A percentile compares a stretch with the other conserved stretches of the same genome.
Conservation (phyloP, 495 filamentous ascomycete genomes). For the Cudoniella acicularis region DNA sequence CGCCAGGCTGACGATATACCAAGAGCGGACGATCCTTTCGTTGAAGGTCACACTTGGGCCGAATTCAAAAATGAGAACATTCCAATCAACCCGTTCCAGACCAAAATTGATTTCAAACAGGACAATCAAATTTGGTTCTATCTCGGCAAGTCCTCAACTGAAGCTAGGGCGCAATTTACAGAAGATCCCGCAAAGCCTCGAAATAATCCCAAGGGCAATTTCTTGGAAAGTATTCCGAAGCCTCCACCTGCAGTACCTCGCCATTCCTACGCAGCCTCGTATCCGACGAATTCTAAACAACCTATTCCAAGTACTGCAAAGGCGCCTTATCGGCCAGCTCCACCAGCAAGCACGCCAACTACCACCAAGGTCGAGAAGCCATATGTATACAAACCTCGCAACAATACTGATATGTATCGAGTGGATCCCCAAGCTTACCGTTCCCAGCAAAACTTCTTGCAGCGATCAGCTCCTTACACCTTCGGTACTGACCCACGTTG, state of each 20-base stretch:
- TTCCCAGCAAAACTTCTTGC: conserved; percentile 37
- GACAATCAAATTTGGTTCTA: conserved; percentile 85
- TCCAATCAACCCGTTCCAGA: conserved; percentile 47
- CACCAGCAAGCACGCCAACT: background rate
- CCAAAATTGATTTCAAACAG: conserved; percentile 61
- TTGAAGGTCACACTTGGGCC: conserved; percentile 66
- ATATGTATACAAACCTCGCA: conserved; percentile 53
- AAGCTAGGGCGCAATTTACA: conserved; percentile 89
- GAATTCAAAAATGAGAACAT: conserved; percentile 67
- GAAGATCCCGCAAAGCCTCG: conserved; percentile 60
- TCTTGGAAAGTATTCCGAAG: conserved; percentile 58
- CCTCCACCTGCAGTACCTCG: conserved; percentile 34
- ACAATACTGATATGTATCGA: conserved; percentile 25
- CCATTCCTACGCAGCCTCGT: conserved; percentile 31
- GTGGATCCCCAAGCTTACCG: conserved; percentile 32
- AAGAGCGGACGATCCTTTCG: conserved; percentile 66
- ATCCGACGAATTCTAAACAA: conserved; percentile 17
- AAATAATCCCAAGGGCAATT: conserved; percentile 58
- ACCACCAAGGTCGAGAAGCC: conserved; percentile 39
- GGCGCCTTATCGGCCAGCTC: conserved; percentile 6
- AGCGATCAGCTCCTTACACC: conserved; percentile 17
- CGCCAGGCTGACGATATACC: conserved; percentile 57
- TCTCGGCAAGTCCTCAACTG: conserved; percentile 80
- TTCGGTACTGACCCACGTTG: conserved; percentile 22
- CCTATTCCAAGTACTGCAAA: conserved; percentile 18